A percentile compares a stretch with the other conserved stretches of the same genome.
phyloP scores from a whole-genome alignment of 768 basidiomycete genomes.

The Multifurca ochricompacta region DNA sequence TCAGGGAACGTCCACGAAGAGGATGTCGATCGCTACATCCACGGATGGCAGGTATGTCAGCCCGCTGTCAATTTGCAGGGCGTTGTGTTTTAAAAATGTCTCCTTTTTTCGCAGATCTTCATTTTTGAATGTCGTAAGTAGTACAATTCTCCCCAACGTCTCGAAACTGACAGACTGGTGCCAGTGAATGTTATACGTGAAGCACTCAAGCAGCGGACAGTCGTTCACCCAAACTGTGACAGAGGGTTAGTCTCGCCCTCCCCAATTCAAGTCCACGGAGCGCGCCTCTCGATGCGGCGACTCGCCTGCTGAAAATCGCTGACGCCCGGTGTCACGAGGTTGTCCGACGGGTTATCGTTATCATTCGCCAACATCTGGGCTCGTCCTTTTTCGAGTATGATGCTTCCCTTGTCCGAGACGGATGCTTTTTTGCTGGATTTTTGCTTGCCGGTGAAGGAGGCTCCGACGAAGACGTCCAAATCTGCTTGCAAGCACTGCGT shows the following conservation, averaged over 20 bases:
- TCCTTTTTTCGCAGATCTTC: constrained; percentile 50
- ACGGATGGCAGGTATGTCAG: constrained; percentile 72
- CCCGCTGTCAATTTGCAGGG: not conserved
- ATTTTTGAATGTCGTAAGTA: constrained; percentile 82
- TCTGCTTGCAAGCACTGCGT: constrained; percentile 65
- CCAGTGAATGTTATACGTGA: constrained; percentile 83
- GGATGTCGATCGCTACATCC: constrained; percentile 60
- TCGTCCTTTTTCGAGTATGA: constrained; percentile 74
- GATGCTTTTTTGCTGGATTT: constrained; percentile 81
- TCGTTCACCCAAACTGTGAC: constrained; percentile 23
- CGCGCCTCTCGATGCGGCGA: constrained; percentile 26
- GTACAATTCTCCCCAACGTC: constrained; percentile 15
- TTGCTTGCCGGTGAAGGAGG: constrained; percentile 55
- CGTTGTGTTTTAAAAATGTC: constrained; percentile 16
- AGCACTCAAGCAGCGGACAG: constrained; percentile 57
- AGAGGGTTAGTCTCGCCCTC: constrained; percentile 14
- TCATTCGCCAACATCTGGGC: constrained; percentile 42
- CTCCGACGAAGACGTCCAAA: constrained; percentile 41
- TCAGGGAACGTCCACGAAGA: constrained; percentile 38
- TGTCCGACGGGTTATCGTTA: constrained; percentile 39
- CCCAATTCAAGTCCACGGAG: constrained; percentile 21
- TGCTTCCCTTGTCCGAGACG: constrained; percentile 78
- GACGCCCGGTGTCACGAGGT: constrained; percentile 38
- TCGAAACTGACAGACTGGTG: not conserved
- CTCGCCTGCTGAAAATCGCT: constrained; percentile 37